Evolutionary conservation across 148 eudicot genomes (phyloP).

Genomic region (Amaranthus cruentus): DNA sequence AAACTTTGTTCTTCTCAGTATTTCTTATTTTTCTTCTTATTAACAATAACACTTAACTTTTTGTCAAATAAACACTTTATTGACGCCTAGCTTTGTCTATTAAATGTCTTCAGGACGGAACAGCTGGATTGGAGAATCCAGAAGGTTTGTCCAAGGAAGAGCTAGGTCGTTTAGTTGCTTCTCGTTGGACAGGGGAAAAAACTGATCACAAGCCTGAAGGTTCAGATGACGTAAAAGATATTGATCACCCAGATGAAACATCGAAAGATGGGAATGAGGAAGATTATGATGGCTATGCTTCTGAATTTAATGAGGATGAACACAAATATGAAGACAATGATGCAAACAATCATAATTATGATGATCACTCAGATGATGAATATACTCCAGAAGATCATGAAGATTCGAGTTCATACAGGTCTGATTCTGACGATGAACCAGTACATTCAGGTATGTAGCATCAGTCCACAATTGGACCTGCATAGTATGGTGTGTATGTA

Average conservation of each 20-base stretch:
- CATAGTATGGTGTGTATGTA: not conserved
- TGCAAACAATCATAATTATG: conserved; percentile 40
- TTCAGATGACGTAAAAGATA: conserved; percentile 33
- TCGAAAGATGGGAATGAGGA: conserved; percentile 49
- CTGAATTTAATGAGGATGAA: conserved; percentile 63
- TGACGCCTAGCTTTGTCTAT: conserved; percentile 10
- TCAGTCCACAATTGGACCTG: not conserved
- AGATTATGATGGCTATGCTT: conserved; percentile 63
- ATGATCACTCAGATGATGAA: conserved; percentile 45
- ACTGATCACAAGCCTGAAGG: conserved; percentile 41
- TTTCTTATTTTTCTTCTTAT: not conserved
- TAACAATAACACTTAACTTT: not conserved
- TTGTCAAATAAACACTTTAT: not conserved
- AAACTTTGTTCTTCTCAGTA: not conserved
- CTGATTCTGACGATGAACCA: conserved; percentile 66
- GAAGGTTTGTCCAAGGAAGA: conserved; percentile 83
- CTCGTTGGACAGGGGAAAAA: conserved; percentile 90
- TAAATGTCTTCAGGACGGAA: conserved; percentile 32
- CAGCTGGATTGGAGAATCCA: conserved; percentile 46
- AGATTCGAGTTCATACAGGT: conserved; percentile 50
- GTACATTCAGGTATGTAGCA: conserved; percentile 47
- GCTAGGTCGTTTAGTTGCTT: conserved; percentile 85
- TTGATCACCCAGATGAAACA: conserved; percentile 37
- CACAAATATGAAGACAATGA: conserved; percentile 60
- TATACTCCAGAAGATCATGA: conserved; percentile 43